These are phyloP conservation scores for Hypoxylon crocopeplum DNA, from an alignment of 495 filamentous ascomycete genomes.

Conservation along the genomic window DNA sequence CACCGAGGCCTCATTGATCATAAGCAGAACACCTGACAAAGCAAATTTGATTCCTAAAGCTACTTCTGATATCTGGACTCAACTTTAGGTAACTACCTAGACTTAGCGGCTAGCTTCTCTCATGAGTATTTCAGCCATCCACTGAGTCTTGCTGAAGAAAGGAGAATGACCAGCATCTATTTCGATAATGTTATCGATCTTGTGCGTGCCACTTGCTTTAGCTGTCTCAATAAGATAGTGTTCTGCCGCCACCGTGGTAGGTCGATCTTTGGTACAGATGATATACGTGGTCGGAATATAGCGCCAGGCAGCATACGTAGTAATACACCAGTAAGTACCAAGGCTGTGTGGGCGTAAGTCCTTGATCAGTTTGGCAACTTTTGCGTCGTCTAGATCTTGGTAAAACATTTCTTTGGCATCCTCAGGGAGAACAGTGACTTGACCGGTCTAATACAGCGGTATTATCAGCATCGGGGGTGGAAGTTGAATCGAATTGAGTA, in stretches of 20 bases:
- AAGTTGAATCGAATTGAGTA: not conserved
- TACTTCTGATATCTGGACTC: too few species aligned
- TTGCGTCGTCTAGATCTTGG: constrained; percentile 36
- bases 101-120: not conserved
- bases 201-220: constrained; percentile 19
- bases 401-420: constrained; percentile 36
- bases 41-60: too few species aligned
- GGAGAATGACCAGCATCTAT: constrained; percentile 22
- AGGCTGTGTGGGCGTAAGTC: constrained; percentile 41
- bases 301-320: constrained; percentile 42
- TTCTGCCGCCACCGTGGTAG: constrained; percentile 25
- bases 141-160: constrained; percentile 18
- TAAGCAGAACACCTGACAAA: too few species aligned
- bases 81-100: too few species aligned
- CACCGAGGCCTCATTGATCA: too few species aligned
- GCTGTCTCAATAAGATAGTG: constrained; percentile 35
- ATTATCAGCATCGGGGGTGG: too few species aligned
- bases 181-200: constrained; percentile 17
- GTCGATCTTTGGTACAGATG: constrained; percentile 33
- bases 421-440: constrained; percentile 29
- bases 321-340: constrained; percentile 35
- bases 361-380: constrained; percentile 33
- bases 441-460: constrained; percentile 40
- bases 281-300: constrained; percentile 44
- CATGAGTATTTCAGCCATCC: constrained; percentile 14